A percentile compares a stretch with the other conserved stretches of the same genome.
Evolutionary conservation across 805 yeast genomes (phyloP).

Genomic region (Candida railenensis): DNA sequence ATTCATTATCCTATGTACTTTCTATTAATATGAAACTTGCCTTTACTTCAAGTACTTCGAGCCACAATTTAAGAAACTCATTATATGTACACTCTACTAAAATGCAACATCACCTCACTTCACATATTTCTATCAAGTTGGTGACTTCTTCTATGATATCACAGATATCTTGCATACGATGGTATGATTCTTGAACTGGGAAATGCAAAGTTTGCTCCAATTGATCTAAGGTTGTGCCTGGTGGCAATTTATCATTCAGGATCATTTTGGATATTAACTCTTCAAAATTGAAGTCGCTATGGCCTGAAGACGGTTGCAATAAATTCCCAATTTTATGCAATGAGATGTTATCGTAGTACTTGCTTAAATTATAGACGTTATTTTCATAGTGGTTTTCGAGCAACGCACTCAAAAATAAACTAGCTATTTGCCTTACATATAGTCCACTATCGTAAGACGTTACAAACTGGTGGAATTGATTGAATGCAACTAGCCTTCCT

Average conservation of each 20-base stretch:
- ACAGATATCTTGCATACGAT: constrained; percentile 28
- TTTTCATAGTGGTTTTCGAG: constrained; percentile 25
- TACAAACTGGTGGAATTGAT: constrained; percentile 12
- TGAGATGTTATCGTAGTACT: constrained; percentile 27
- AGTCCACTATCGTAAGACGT: constrained; percentile 1
- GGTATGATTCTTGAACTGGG: constrained; percentile 3
- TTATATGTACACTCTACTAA: too few species aligned
- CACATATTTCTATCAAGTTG: constrained; percentile 3
- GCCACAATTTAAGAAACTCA: too few species aligned
- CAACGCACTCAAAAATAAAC: constrained; percentile 1
- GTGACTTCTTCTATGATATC: constrained; percentile 21
- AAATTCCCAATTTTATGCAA: constrained; percentile 13
- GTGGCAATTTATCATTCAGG: constrained; percentile 27
- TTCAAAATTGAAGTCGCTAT: constrained; percentile 22
- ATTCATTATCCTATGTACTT: too few species aligned
- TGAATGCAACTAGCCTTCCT: constrained; percentile 15
- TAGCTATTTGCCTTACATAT: constrained; percentile 1
- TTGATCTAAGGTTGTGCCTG: constrained; percentile 34
- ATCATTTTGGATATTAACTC: constrained; percentile 34
- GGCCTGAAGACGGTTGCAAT: not conserved
- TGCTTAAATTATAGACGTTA: constrained; percentile 29
- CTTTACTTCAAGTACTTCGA: too few species aligned
- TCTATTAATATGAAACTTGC: too few species aligned
- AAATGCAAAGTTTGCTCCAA: constrained; percentile 22
- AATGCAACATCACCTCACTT: too few species aligned